Evolutionary conservation across 2,329 filamentous ascomycete genomes (phyloP), one percentile per base, ranked within the genome.

Genomic region (Dichotomopilus funicola): DNA sequence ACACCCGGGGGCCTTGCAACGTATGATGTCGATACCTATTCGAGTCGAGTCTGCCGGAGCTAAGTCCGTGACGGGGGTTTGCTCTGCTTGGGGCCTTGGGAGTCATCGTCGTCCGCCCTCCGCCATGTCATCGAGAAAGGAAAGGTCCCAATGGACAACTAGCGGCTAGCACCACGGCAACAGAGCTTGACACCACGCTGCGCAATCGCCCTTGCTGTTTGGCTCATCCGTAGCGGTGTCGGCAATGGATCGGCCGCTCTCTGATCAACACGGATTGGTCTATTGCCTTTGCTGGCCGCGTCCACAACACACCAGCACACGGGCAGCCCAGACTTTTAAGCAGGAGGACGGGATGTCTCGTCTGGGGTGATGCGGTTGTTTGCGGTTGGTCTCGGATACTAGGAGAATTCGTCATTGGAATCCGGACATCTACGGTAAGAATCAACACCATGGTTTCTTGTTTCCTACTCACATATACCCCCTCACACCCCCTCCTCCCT

Each of bases 141-240:
- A 27, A 27, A 27, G 19, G 19, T 27, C 19, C 19, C 19, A 27
- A 27, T 27, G 19, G 3, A 27, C 19, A 27, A 27, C 19, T 27
- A 27, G 19, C 19, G 19, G 19, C 19, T 27, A 27, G 19, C 19
- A 27, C 19, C 19, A 27, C 19, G 51, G 44, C 33, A 31, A 11
- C 35, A 19, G 50, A 54, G 43, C 51, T 54, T 50, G 50, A 54
- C 44, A 43, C 9, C 46, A 36, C 19, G 35, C 41, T 36, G 35
- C 27, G 41, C 12, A 19, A 37, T 27, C n/a, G 7, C 41, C 43
- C 49, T 33, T 49, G 49, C 42, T 42, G 10, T 46, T 10, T 48
- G 31, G 44, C 48, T 49, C 42, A 40, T 13, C 51, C 55, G 27
- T n/a, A 8, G 12, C 12, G 19, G 51, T 41, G 33, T 51, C 51